These are phyloP conservation scores for Scheffersomyces cryptocercus DNA, from an alignment of 1,139 yeast genomes.

Conservation along the genomic window DNA sequence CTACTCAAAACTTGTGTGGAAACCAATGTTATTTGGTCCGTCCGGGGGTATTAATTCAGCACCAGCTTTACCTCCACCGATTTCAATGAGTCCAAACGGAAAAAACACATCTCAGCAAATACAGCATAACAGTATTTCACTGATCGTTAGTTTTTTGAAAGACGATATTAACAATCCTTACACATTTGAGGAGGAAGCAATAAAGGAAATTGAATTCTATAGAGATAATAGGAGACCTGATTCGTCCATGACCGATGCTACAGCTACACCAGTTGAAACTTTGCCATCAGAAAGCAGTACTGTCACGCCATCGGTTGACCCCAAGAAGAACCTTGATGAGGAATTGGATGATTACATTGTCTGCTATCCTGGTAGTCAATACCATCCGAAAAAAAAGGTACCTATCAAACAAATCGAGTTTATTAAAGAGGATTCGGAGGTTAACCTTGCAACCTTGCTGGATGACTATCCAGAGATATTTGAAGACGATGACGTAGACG, in stretches of 20 bases:
- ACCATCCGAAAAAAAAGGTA: conserved; percentile 9
- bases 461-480: conserved; percentile 4
- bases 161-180: conserved; percentile 67
- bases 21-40: conserved; percentile 79
- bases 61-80: conserved; percentile 36
- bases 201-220: conserved; percentile 41
- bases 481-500: conserved; percentile 18
- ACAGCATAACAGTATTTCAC: conserved; percentile 52
- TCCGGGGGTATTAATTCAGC: conserved; percentile 76
- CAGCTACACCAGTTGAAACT: background rate
- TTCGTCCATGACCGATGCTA: conserved; percentile 12
- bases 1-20: conserved; percentile 65
- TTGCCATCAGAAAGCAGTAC: background rate
- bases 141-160: conserved; percentile 55
- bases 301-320: background rate
- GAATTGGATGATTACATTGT: conserved; percentile 23
- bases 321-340: conserved; percentile 8
- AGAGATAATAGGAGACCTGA: background rate
- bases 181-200: conserved; percentile 55
- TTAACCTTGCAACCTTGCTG: background rate
- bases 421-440: conserved; percentile 8
- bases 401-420: conserved; percentile 14
- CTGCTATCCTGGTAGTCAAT: conserved; percentile 33
- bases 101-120: conserved; percentile 4
- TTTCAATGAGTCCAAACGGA: conserved; percentile 8